Conservation (phyloP, 345 rosid genomes). For the Rhizophora mangle region DNA sequence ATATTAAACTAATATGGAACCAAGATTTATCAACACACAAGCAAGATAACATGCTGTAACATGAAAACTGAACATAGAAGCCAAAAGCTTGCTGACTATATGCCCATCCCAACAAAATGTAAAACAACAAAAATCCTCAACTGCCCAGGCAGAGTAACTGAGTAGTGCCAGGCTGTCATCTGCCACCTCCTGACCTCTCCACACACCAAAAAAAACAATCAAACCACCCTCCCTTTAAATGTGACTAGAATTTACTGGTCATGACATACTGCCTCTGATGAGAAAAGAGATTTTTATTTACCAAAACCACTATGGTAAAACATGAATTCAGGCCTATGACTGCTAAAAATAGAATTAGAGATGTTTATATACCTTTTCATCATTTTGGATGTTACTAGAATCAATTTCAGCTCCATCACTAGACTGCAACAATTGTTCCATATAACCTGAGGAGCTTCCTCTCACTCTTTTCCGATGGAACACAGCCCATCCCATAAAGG, state of each 20-base stretch:
- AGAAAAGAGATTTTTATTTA: no score
- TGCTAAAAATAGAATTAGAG: background rate
- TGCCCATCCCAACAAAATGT: no score
- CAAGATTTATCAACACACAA: background rate
- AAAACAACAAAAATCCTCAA: no score
- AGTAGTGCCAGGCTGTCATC: no score
- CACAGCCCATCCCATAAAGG: conserved; percentile 21
- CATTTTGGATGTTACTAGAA: conserved; percentile 31
- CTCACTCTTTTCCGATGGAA: conserved; percentile 17
- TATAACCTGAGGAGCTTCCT: conserved; percentile 29
- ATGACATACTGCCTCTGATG: no score
- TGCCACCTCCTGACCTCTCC: no score
- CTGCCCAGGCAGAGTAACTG: no score
- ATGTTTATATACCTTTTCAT: conserved; percentile 42
- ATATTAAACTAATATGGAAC: background rate
- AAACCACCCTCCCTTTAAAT: no score
- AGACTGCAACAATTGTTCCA: conserved; percentile 49
- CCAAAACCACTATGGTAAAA: background rate
- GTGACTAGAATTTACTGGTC: no score
- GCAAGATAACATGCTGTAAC: background rate
- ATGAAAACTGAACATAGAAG: no score
- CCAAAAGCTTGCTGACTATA: no score
- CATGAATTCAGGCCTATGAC: background rate
- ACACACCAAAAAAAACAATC: no score
- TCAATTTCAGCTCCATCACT: conserved; percentile 42